Conservation (phyloP, 2,329 filamentous ascomycete genomes). For the Hypocrella siamensis region DNA sequence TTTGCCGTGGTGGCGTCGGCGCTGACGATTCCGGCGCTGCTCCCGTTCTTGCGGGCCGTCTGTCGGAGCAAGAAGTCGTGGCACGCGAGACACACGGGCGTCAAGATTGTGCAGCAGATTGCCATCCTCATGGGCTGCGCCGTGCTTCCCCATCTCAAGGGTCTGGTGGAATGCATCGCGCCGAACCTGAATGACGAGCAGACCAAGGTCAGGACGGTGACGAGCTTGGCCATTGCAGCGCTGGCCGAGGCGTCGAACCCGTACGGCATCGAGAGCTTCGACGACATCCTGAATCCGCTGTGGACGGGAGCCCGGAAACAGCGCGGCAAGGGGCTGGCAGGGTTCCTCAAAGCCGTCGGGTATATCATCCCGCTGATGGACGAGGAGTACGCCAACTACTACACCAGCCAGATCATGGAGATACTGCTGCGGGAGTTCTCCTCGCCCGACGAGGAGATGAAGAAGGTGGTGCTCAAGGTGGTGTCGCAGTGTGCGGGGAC, state of each 20-base stretch:
- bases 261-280: slow-evolving; percentile 97
- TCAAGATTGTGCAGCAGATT: slow-evolving; percentile 98
- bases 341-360: slow-evolving; percentile 92
- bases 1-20: slow-evolving; percentile 96
- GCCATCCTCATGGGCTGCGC: slow-evolving; percentile 98
- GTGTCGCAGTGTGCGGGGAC: slow-evolving; percentile 91
- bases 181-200: slow-evolving; percentile 96
- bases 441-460: slow-evolving; percentile 98
- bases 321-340: slow-evolving; percentile 86
- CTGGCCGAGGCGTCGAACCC: slow-evolving; percentile 92
- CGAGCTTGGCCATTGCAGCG: slow-evolving; percentile 84
- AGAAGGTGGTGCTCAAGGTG: slow-evolving; percentile 96
- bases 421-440: slow-evolving; percentile 91
- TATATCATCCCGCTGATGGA: slow-evolving; percentile 99
- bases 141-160: slow-evolving; percentile 86
- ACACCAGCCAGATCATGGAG: slow-evolving; percentile 97
- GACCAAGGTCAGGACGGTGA: slow-evolving; percentile 93
- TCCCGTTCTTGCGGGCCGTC: slow-evolving; percentile 89
- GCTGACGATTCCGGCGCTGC: slow-evolving; percentile 82
- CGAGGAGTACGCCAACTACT: slow-evolving; percentile 98
- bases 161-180: slow-evolving; percentile 88
- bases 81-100: slow-evolving; percentile 94
- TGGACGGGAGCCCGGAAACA: slow-evolving; percentile 97
- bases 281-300: slow-evolving; percentile 89
- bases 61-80: slow-evolving; percentile 98